Percentiles rank a stretch among this genome's conserved stretches.
Conservation (phyloP, 1,284 basidiomycete genomes). For the Ceratobasidium sp. region DNA sequence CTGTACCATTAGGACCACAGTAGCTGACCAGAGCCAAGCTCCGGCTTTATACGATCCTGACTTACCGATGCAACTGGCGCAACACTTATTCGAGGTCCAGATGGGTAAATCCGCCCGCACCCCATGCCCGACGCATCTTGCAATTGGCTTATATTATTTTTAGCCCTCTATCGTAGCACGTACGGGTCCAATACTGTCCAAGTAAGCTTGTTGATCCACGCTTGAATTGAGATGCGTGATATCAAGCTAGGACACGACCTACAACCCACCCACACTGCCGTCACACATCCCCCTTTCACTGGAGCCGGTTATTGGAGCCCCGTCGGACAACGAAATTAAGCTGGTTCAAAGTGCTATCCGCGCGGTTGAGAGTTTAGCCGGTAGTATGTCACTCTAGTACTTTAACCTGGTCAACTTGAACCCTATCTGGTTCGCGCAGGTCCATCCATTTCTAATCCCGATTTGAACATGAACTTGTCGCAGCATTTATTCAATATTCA, state of each 20-base stretch:
- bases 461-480: background rate
- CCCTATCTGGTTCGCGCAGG: background rate
- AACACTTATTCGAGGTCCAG: conserved; percentile 14
- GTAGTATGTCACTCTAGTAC: background rate
- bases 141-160: background rate
- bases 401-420: background rate
- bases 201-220: background rate
- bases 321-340: conserved; percentile 14
- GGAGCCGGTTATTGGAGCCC: conserved; percentile 6
- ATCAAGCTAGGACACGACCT: background rate
- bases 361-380: background rate
- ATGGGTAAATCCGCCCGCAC: background rate
- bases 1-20: background rate
- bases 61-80: conserved; percentile 4
- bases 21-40: background rate
- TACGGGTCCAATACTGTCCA: background rate
- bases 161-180: background rate
- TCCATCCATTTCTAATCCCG: background rate
- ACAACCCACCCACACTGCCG: conserved; percentile 5
- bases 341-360: conserved; percentile 3
- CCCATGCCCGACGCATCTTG: background rate
- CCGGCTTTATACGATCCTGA: background rate
- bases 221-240: background rate
- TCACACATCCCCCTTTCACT: background rate
- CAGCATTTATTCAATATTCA: conserved; percentile 13